phyloP scores from a whole-genome alignment of 1,139 yeast species.

The Candida smagusa region DNA sequence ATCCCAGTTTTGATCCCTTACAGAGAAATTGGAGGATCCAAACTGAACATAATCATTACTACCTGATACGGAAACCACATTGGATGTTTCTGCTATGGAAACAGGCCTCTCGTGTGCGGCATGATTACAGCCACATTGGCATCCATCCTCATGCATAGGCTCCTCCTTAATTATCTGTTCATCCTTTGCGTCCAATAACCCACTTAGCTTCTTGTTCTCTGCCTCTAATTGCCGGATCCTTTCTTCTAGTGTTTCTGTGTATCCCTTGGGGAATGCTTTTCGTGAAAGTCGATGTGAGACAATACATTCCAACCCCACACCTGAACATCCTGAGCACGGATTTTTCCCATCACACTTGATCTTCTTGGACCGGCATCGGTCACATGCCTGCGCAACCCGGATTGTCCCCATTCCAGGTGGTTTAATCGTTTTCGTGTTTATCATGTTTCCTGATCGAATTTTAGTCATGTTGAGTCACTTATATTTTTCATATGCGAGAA shows the following conservation, averaged over 20 bases:
- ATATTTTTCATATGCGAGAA: too few species aligned
- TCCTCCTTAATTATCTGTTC: slow-evolving; percentile 43
- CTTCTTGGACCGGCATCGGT: slow-evolving; percentile 79
- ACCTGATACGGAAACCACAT: slow-evolving; percentile 10
- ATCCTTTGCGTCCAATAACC: slow-evolving; percentile 56
- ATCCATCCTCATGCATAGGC: slow-evolving; percentile 43
- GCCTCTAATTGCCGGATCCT: slow-evolving; percentile 44
- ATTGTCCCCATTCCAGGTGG: slow-evolving; percentile 57
- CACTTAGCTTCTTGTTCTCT: slow-evolving; percentile 39
- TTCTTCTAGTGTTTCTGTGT: slow-evolving; percentile 47
- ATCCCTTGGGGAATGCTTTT: slow-evolving; percentile 23
- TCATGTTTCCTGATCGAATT: neutral
- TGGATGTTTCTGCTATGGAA: slow-evolving; percentile 50
- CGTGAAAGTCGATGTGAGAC: slow-evolving; percentile 45
- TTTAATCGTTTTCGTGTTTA: slow-evolving; percentile 54
- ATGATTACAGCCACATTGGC: slow-evolving; percentile 55
- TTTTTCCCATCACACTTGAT: slow-evolving; percentile 68
- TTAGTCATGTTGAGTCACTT: too few species aligned
- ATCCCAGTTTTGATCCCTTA: slow-evolving; percentile 30
- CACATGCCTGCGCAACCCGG: slow-evolving; percentile 82
- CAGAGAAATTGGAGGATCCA: slow-evolving; percentile 1
- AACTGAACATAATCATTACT: slow-evolving; percentile 25
- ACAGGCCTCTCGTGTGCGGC: slow-evolving; percentile 63
- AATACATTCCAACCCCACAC: slow-evolving; percentile 44
- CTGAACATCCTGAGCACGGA: slow-evolving; percentile 46